Conservation (phyloP, 1,139 yeast species). For the Diutina mesorugosa region DNA sequence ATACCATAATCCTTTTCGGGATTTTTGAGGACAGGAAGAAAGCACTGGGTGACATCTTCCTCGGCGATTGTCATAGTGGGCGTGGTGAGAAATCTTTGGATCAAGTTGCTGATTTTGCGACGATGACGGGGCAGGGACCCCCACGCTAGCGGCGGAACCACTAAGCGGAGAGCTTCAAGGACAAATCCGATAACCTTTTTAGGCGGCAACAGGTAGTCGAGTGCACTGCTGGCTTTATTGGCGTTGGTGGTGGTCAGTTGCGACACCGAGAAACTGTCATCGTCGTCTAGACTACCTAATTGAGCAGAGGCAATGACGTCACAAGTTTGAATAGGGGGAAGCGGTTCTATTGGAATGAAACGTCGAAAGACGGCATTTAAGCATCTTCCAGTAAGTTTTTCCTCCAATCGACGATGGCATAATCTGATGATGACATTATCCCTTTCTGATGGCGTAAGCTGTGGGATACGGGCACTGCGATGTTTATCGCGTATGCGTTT, state of each 20-base stretch:
- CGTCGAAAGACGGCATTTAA: neutral
- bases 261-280: neutral
- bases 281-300: neutral
- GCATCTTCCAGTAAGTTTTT: neutral
- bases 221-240: neutral
- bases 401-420: no score
- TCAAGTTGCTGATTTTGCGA: neutral
- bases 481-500: no score
- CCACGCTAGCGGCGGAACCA: neutral
- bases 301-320: neutral
- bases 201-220: neutral
- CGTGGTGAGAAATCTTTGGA: neutral
- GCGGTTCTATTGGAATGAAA: neutral
- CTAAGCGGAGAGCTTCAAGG: neutral
- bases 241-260: neutral
- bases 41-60: neutral
- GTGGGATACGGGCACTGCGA: no score
- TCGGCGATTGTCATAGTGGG: neutral
- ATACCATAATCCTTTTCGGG: neutral
- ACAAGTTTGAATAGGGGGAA: neutral
- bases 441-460: no score
- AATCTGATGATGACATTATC: no score
- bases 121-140: neutral
- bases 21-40: neutral
- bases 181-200: neutral